Conservation (phyloP, 2,329 filamentous ascomycete genomes). For the Sarocladium strictum region DNA sequence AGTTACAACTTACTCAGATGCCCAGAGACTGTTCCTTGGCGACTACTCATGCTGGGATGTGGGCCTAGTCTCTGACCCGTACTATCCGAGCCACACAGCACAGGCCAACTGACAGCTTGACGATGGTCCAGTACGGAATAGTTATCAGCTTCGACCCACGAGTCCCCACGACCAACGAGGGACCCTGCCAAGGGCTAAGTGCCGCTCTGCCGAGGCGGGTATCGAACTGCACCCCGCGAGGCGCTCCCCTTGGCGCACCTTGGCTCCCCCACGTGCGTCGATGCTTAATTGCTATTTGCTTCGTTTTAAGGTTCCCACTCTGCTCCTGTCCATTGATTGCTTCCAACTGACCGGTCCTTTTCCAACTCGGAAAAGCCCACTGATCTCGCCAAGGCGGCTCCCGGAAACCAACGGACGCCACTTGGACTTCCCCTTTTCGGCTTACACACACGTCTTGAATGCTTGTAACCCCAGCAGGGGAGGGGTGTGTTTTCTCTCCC, state of each 20-base stretch:
- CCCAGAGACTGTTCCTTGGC: too few relatives aligned
- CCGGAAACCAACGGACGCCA: neutral
- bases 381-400: conserved; percentile 1
- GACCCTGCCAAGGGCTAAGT: neutral
- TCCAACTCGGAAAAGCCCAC: neutral
- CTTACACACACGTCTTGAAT: neutral
- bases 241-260: neutral
- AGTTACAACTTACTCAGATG: too few relatives aligned
- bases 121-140: too few relatives aligned
- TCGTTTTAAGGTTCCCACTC: neutral
- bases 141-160: too few relatives aligned
- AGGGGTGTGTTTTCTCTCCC: neutral
- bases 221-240: conserved; percentile 4
- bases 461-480: neutral
- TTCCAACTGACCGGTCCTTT: neutral
- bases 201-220: conserved; percentile 4
- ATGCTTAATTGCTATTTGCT: neutral
- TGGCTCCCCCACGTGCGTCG: neutral
- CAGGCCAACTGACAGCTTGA: too few relatives aligned
- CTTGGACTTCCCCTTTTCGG: neutral
- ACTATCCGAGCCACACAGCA: neutral
- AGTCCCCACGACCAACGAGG: neutral
- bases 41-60: too few relatives aligned
- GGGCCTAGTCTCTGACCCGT: neutral
- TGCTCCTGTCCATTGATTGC: neutral